phyloP scores from a whole-genome alignment of 805 yeast species.

The Hermanozyma aechmeae region DNA sequence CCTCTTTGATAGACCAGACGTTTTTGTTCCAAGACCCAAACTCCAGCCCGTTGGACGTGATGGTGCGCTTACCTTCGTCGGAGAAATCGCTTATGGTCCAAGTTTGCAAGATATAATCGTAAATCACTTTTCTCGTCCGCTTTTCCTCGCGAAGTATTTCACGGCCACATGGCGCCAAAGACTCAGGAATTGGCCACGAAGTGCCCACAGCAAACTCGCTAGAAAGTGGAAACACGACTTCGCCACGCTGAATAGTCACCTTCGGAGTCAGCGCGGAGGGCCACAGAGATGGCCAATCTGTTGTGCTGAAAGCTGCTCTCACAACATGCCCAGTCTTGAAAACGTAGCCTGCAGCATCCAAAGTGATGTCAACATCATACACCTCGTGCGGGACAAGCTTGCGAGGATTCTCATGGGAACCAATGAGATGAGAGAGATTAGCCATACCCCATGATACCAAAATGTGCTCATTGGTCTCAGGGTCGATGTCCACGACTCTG shows the following conservation, averaged over 20 bases:
- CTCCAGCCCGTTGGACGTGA: slow-evolving; percentile 25
- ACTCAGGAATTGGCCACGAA: slow-evolving; percentile 20
- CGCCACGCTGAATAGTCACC: no score
- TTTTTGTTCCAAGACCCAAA: slow-evolving; percentile 33
- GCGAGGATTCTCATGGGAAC: slow-evolving; percentile 34
- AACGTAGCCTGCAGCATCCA: slow-evolving; percentile 33
- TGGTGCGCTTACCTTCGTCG: slow-evolving; percentile 24
- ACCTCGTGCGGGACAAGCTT: slow-evolving; percentile 17
- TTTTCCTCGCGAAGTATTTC: slow-evolving; percentile 14
- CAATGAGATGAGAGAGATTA: slow-evolving; percentile 28
- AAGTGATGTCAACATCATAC: slow-evolving; percentile 22
- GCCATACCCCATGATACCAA: slow-evolving; percentile 39
- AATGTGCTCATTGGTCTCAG: slow-evolving; percentile 23
- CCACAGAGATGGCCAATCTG: slow-evolving; percentile 43
- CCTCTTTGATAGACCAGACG: slow-evolving; percentile 23
- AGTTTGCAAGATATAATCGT: slow-evolving; percentile 22
- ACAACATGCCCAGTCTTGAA: slow-evolving; percentile 27
- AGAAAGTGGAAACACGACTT: no score
- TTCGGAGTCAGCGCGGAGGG: no score
- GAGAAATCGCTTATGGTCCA: slow-evolving; percentile 25
- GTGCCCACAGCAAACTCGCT: no score
- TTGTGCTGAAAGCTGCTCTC: slow-evolving; percentile 31
- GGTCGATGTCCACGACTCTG: slow-evolving; percentile 31
- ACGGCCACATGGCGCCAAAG: slow-evolving; percentile 16
- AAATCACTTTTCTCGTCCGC: slow-evolving; percentile 13